Evolutionary conservation across 2,329 filamentous ascomycete genomes (phyloP).

Genomic region (Cladosporium sp.): DNA sequence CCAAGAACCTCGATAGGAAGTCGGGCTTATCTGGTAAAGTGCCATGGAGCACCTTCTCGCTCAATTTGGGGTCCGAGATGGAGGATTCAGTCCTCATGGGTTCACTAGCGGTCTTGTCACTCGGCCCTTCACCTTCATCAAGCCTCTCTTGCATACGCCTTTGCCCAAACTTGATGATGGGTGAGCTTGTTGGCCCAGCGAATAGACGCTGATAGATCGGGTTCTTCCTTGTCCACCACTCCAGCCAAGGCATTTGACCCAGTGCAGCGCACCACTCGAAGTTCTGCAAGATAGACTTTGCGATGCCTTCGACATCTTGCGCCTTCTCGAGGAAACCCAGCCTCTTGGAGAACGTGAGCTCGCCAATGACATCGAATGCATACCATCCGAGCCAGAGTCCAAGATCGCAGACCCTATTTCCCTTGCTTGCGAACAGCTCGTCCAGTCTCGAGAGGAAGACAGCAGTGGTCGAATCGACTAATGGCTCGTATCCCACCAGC

Average conservation of each 20-base stretch:
- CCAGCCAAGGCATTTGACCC: slow-evolving; percentile 37
- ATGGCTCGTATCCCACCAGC: slow-evolving; percentile 74
- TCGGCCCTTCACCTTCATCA: background rate
- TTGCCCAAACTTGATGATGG: slow-evolving; percentile 32
- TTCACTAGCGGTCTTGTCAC: background rate
- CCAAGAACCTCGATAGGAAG: slow-evolving; percentile 35
- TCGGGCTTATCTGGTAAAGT: slow-evolving; percentile 28
- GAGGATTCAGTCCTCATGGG: background rate
- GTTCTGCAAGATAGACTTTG: slow-evolving; percentile 24
- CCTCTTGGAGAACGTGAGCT: slow-evolving; percentile 43
- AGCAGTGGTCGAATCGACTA: slow-evolving; percentile 72
- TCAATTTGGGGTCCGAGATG: slow-evolving; percentile 26
- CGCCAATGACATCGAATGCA: slow-evolving; percentile 77
- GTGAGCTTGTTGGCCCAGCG: slow-evolving; percentile 27
- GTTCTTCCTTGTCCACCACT: slow-evolving; percentile 32
- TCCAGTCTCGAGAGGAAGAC: slow-evolving; percentile 63
- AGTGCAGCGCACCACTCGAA: slow-evolving; percentile 33
- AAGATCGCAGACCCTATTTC: slow-evolving; percentile 60
- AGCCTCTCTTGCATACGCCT: slow-evolving; percentile 29
- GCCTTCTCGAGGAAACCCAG: slow-evolving; percentile 29
- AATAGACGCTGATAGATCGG: slow-evolving; percentile 29
- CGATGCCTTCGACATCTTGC: slow-evolving; percentile 24
- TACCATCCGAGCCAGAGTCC: slow-evolving; percentile 76
- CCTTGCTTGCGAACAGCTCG: slow-evolving; percentile 53
- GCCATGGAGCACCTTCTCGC: slow-evolving; percentile 29